These are phyloP conservation scores for Aspergillus sparsus DNA, from an alignment of 495 filamentous ascomycete genomes.

Conservation along the genomic window DNA sequence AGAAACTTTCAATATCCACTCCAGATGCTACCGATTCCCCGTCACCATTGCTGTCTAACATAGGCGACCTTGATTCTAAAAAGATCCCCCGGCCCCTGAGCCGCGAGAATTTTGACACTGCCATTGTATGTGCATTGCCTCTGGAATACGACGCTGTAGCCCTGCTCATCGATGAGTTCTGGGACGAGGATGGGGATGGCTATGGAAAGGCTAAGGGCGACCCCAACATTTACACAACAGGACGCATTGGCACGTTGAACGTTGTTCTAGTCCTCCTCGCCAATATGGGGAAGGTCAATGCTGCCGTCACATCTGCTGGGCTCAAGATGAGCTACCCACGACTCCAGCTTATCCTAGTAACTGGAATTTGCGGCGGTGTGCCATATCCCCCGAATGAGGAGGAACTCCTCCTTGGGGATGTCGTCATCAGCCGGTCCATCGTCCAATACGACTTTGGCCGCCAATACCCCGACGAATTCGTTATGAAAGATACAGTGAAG, in stretches of 20 bases:
- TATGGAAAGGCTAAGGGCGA: conserved; percentile 29
- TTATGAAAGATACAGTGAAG: conserved; percentile 23
- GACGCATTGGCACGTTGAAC: conserved; percentile 28
- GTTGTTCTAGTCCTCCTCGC: conserved; percentile 33
- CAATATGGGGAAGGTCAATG: conserved; percentile 30
- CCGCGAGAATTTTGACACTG: conserved; percentile 30
- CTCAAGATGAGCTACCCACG: conserved; percentile 30
- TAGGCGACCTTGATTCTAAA: too few species aligned
- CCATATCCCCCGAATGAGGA: conserved; percentile 13
- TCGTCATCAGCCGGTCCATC: conserved; percentile 41
- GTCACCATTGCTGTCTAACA: too few species aligned
- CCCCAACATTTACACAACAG: conserved; percentile 22
- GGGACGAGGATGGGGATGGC: conserved; percentile 15
- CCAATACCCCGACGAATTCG: conserved; percentile 27
- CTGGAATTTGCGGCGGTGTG: conserved; percentile 32
- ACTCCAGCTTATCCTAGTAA: conserved; percentile 23
- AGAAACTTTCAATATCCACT: background rate
- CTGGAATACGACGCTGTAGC: conserved; percentile 35
- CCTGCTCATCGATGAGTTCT: conserved; percentile 26
- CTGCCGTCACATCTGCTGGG: conserved; percentile 27
- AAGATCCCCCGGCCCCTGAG: background rate
- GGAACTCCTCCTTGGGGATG: conserved; percentile 43
- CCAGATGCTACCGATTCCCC: background rate
- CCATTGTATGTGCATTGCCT: conserved; percentile 39
- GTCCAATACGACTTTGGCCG: conserved; percentile 39